Evolutionary conservation across 768 basidiomycete genomes (phyloP).

Genomic region (Calocybe cyanea): DNA sequence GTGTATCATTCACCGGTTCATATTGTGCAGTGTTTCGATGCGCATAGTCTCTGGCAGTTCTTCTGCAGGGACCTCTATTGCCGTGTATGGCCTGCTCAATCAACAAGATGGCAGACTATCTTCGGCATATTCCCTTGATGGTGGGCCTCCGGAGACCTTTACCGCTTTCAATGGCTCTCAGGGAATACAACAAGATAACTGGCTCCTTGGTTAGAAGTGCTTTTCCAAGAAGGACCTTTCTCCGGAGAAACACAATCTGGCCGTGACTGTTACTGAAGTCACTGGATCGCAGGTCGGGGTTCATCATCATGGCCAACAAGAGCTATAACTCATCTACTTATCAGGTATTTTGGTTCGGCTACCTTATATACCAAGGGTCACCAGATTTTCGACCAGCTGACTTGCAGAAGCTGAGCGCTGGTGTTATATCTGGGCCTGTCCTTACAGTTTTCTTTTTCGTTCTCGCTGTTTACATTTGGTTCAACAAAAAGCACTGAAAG

Average conservation of each 20-base stretch:
- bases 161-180: not conserved
- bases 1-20: constrained; percentile 1
- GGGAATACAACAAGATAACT: not conserved
- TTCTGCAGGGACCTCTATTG: constrained; percentile 3
- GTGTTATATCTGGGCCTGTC: too few relatives aligned
- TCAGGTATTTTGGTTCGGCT: not conserved
- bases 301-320: not conserved
- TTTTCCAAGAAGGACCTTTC: constrained; percentile 1
- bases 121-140: constrained; percentile 5
- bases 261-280: constrained; percentile 6
- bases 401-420: too few relatives aligned
- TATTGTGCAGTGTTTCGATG: not conserved
- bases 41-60: too few relatives aligned
- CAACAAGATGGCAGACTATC: constrained; percentile 2
- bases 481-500: too few relatives aligned
- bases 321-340: not conserved
- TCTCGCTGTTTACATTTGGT: too few relatives aligned
- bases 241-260: constrained; percentile 4
- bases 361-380: not conserved
- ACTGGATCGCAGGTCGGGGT: constrained; percentile 2
- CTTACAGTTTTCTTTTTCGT: too few relatives aligned
- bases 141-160: not conserved
- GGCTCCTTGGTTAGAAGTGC: constrained; percentile 6
- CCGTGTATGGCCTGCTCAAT: constrained; percentile 6
- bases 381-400: too few relatives aligned